phyloP scores from a whole-genome alignment of 176 grass and related monocot species.

The Oryza officinalis region DNA sequence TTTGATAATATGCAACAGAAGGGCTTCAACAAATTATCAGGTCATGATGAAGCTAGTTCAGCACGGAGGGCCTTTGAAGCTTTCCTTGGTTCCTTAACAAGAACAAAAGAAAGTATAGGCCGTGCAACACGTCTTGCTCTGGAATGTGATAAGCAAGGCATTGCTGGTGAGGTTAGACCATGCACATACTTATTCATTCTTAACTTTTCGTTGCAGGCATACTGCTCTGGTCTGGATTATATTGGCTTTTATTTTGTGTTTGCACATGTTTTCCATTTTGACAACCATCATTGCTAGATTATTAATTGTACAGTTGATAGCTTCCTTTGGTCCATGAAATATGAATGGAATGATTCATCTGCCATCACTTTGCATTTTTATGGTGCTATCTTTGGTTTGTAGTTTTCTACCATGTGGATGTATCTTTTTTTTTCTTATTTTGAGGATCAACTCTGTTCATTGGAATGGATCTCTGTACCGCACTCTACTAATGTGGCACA shows the following conservation, averaged over 20 bases:
- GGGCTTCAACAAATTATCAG: conserved; percentile 46
- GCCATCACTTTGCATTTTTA: background rate
- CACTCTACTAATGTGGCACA: background rate
- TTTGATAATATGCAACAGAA: conserved; percentile 45
- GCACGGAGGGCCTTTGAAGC: conserved; percentile 73
- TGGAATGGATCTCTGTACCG: conserved; percentile 9
- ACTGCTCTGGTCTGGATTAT: conserved; percentile 17
- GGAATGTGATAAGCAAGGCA: conserved; percentile 91
- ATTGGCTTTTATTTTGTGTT: conserved; percentile 20
- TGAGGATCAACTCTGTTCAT: background rate
- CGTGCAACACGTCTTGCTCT: conserved; percentile 93
- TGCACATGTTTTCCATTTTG: background rate
- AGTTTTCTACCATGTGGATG: conserved; percentile 4
- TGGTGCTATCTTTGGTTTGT: background rate
- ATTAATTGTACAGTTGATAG: conserved; percentile 22
- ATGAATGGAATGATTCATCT: conserved; percentile 22
- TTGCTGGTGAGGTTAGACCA: conserved; percentile 87
- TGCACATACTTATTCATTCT: conserved; percentile 29
- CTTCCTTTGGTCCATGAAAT: conserved; percentile 11
- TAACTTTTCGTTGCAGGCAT: conserved; percentile 27
- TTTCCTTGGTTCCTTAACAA: conserved; percentile 76
- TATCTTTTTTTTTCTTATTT: background rate
- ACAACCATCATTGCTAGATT: conserved; percentile 21
- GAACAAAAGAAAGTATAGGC: conserved; percentile 94
- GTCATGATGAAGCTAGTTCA: conserved; percentile 62